A percentile compares a stretch with the other conserved stretches of the same genome.
These are phyloP conservation scores for Acrocalymma vagum DNA, from an alignment of 2,329 filamentous ascomycete genomes.

Conservation along the genomic window DNA sequence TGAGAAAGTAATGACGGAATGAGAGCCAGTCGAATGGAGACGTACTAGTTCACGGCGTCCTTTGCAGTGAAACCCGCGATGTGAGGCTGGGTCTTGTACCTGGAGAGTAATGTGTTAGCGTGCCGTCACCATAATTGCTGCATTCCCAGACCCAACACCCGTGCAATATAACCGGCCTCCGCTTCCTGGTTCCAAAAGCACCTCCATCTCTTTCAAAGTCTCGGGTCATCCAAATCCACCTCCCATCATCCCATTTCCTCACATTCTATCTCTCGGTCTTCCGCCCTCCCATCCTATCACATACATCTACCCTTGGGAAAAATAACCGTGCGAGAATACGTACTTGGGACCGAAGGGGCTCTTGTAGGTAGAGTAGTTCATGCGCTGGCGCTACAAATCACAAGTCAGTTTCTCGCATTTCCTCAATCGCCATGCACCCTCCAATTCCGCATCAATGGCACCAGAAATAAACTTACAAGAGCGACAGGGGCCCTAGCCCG, in stretches of 20 bases:
- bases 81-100: conserved; percentile 59
- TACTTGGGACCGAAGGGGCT: conserved; percentile 68
- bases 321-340: conserved; percentile 34
- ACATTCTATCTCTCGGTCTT: background rate
- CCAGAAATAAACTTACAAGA: too few species aligned
- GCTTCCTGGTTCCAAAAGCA: background rate
- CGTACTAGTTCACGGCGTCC: conserved; percentile 56
- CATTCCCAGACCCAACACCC: background rate
- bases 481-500: too few species aligned
- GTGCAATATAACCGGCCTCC: background rate
- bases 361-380: conserved; percentile 59
- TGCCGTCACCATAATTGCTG: background rate
- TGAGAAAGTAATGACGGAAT: background rate
- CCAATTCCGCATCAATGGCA: too few species aligned
- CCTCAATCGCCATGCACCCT: too few species aligned
- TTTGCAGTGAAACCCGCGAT: conserved; percentile 59
- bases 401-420: too few species aligned
- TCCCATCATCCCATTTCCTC: conserved; percentile 3
- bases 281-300: conserved; percentile 1
- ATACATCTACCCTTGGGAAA: background rate
- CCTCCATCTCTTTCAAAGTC: conserved; percentile 2
- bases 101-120: conserved; percentile 39
- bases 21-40: conserved; percentile 18
- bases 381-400: conserved; percentile 45
- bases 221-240: background rate